Conservation (phyloP, 768 basidiomycete genomes). For the Tephrocybe sp. region DNA sequence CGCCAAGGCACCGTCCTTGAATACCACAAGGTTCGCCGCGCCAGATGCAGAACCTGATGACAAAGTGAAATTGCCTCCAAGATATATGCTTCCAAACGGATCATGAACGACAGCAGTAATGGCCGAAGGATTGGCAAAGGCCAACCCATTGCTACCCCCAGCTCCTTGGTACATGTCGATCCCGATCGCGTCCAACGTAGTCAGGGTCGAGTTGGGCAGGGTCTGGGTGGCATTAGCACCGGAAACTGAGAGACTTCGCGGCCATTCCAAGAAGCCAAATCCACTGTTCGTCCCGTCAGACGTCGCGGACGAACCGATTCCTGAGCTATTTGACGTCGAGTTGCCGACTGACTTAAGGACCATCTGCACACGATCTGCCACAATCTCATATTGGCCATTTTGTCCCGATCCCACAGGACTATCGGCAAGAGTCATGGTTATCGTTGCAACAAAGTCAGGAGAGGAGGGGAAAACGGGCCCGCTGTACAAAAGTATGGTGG, state of each 20-base stretch:
- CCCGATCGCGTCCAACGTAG: conserved; percentile 62
- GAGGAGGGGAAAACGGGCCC: conserved; percentile 83
- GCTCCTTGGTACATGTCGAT: conserved; percentile 61
- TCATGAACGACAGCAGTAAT: conserved; percentile 65
- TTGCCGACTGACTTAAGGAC: conserved; percentile 63
- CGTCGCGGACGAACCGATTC: conserved; percentile 31
- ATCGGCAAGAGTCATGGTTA: conserved; percentile 73
- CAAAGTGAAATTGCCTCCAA: conserved; percentile 78
- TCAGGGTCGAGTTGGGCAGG: conserved; percentile 71
- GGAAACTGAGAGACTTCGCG: conserved; percentile 39
- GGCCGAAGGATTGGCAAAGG: conserved; percentile 34
- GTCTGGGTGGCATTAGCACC: conserved; percentile 58
- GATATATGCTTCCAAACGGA: conserved; percentile 61
- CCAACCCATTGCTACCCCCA: conserved; percentile 43
- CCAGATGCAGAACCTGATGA: conserved; percentile 55
- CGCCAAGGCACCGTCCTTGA: conserved; percentile 57
- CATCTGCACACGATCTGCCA: conserved; percentile 87
- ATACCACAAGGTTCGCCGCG: conserved; percentile 70
- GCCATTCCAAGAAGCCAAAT: conserved; percentile 93
- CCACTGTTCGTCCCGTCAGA: conserved; percentile 40
- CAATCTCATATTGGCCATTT: conserved; percentile 72
- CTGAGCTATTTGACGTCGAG: conserved; percentile 32
- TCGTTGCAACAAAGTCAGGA: conserved; percentile 67
- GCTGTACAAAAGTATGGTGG: conserved; percentile 64
- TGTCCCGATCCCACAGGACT: conserved; percentile 62